These are phyloP conservation scores for Pseudogymnoascus sp. DNA, from an alignment of 2,329 filamentous ascomycete species.

Conservation along the genomic window DNA sequence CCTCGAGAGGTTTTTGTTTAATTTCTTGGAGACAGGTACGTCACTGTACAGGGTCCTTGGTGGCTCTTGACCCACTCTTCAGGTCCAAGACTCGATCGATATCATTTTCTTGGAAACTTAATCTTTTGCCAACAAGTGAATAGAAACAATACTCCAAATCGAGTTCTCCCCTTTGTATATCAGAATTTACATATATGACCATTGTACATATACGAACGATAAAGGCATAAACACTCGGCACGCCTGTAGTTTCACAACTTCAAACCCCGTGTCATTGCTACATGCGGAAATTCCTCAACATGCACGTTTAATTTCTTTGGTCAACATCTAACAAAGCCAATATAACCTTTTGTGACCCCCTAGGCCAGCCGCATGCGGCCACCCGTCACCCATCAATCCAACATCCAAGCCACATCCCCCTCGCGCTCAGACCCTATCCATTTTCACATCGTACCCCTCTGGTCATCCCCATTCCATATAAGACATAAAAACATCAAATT, in stretches of 20 bases:
- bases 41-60: background rate
- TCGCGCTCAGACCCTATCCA: background rate
- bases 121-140: background rate
- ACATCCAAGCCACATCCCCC: background rate
- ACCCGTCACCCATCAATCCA: background rate
- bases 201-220: background rate
- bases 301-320: background rate
- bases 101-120: background rate
- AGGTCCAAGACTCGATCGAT: background rate
- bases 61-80: background rate
- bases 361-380: background rate
- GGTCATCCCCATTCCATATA: background rate
- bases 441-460: background rate
- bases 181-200: background rate
- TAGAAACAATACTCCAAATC: background rate
- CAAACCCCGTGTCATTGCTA: background rate
- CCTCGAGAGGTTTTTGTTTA: background rate
- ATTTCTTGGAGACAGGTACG: constrained; percentile 9
- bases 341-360: background rate
- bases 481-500: constrained; percentile 11
- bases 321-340: background rate
- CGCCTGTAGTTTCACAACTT: background rate
- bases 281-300: background rate
- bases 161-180: background rate
- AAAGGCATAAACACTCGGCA: background rate